phyloP scores from a whole-genome alignment of 345 rosid genomes.

The Microthlaspi erraticum region DNA sequence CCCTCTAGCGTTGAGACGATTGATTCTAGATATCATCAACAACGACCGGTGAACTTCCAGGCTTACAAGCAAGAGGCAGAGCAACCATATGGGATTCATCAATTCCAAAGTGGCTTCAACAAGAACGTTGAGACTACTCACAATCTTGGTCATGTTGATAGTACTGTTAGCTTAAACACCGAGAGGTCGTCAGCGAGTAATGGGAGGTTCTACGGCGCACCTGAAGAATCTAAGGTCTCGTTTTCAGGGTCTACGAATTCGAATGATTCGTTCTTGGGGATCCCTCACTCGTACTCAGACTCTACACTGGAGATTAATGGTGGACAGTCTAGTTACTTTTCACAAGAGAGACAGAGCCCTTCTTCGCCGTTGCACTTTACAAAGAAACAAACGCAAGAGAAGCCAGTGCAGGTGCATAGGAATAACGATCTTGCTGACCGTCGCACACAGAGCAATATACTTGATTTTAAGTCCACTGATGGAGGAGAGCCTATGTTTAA shows the following conservation, averaged over 20 bases:
- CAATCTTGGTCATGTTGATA: constrained; percentile 34
- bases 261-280: constrained; percentile 50
- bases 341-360: constrained; percentile 60
- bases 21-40: constrained; percentile 28
- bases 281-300: constrained; percentile 69
- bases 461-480: constrained; percentile 43
- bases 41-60: constrained; percentile 34
- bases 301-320: constrained; percentile 61
- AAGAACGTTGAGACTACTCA: constrained; percentile 31
- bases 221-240: constrained; percentile 45
- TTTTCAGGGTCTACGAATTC: constrained; percentile 55
- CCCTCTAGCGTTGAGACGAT: constrained; percentile 35
- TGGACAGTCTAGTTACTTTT: constrained; percentile 53
- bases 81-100: constrained; percentile 42
- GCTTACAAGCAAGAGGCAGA: constrained; percentile 47
- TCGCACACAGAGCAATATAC: constrained; percentile 43
- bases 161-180: constrained; percentile 37
- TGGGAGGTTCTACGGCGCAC: constrained; percentile 46
- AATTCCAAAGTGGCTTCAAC: constrained; percentile 39
- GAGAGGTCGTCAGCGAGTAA: constrained; percentile 47
- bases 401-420: constrained; percentile 45
- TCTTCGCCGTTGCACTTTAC: constrained; percentile 55
- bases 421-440: constrained; percentile 44
- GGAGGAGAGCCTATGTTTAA: constrained; percentile 34
- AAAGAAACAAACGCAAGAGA: constrained; percentile 48